Percentiles rank a stretch among this genome's conserved stretches.
These are phyloP conservation scores for Apiotrichum brassicae DNA, from an alignment of 1,284 basidiomycete species.

Conservation along the genomic window DNA sequence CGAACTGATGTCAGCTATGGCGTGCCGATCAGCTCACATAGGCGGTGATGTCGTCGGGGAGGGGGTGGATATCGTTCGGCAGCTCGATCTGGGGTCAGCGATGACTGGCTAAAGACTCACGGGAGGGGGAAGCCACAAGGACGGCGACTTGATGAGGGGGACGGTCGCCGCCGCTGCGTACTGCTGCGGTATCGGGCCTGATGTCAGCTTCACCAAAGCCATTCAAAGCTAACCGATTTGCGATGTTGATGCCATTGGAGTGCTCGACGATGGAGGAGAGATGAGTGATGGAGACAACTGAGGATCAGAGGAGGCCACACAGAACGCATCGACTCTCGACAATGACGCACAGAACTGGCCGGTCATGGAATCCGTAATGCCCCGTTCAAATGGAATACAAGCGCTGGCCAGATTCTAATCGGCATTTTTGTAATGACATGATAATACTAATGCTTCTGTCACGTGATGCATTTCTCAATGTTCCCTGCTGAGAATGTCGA, in stretches of 20 bases:
- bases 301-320: too few relatives aligned
- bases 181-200: slow-evolving; percentile 51
- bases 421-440: too few relatives aligned
- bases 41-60: slow-evolving; percentile 77
- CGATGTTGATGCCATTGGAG: slow-evolving; percentile 17
- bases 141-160: slow-evolving; percentile 84
- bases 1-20: slow-evolving; percentile 58
- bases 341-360: not conserved
- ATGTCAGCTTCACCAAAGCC: slow-evolving; percentile 1
- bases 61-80: slow-evolving; percentile 81
- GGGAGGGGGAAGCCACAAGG: slow-evolving; percentile 71
- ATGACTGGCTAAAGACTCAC: slow-evolving; percentile 49
- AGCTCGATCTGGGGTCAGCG: slow-evolving; percentile 58
- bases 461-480: too few relatives aligned
- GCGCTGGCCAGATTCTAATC: not conserved
- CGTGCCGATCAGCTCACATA: slow-evolving; percentile 56
- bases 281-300: not conserved
- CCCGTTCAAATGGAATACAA: not conserved
- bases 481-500: too few relatives aligned
- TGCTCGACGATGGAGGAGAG: not conserved
- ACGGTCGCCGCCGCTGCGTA: slow-evolving; percentile 67
- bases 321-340: too few relatives aligned
- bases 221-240: slow-evolving; percentile 15
- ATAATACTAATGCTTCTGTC: too few relatives aligned
- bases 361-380: not conserved